A percentile compares a stretch with the other conserved stretches of the same genome.
These are phyloP conservation scores for Talaromyces sp. DNA, from an alignment of 2,329 filamentous ascomycete genomes.

Conservation along the genomic window DNA sequence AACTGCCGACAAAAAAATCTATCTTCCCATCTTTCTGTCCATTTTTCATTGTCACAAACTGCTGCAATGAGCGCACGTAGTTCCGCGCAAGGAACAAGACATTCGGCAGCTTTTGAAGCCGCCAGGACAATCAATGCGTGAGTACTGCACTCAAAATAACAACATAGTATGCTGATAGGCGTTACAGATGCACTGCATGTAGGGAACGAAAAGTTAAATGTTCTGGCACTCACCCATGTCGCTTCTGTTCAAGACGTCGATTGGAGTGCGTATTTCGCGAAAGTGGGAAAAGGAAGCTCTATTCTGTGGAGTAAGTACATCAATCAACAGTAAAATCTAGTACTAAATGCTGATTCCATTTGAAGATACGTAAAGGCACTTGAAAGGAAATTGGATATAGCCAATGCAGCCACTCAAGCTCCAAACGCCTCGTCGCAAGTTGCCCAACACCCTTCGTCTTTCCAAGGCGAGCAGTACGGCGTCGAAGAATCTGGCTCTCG, in stretches of 20 bases:
- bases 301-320: not conserved
- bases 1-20: no score
- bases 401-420: no score
- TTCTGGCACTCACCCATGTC: not conserved
- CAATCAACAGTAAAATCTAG: not conserved
- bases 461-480: not conserved
- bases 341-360: not conserved
- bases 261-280: not conserved
- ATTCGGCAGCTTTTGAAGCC: no score
- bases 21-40: no score
- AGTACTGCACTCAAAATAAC: no score
- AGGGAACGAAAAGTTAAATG: not conserved
- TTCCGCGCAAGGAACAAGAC: no score
- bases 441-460: not conserved
- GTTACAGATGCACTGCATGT: not conserved
- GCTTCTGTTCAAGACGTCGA: not conserved
- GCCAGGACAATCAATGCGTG: no score
- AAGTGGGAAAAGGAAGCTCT: not conserved
- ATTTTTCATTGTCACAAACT: no score
- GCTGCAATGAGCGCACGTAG: no score
- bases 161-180: no score
- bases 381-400: not conserved
- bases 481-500: not conserved
- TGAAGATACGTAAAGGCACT: not conserved
- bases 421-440: not conserved